Conservation (phyloP, 768 basidiomycete species). For the Boletus subcaerulescens region DNA sequence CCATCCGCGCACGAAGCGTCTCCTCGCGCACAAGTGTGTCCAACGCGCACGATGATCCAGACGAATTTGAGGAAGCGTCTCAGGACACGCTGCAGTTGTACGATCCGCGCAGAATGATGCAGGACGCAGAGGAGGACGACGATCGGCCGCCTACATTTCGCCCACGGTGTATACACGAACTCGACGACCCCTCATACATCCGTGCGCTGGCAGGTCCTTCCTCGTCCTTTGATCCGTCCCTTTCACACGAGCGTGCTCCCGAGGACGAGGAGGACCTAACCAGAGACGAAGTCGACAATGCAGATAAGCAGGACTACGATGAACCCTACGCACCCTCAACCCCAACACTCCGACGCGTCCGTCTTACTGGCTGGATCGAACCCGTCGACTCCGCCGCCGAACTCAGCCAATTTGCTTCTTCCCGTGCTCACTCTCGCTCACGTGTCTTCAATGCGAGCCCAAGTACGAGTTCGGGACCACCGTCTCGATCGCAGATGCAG, state of each 20-base stretch:
- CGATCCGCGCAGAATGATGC: constrained; percentile 25
- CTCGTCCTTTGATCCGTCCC: neutral
- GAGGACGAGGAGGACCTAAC: neutral
- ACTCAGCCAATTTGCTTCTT: constrained; percentile 47
- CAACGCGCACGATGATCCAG: constrained; percentile 5
- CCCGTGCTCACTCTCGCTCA: constrained; percentile 10
- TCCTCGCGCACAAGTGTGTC: constrained; percentile 25
- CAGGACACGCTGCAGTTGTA: constrained; percentile 19
- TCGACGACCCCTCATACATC: constrained; percentile 37
- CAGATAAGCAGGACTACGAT: constrained; percentile 9
- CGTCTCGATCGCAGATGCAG: neutral
- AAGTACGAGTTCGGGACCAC: neutral
- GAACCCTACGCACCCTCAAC: constrained; percentile 20
- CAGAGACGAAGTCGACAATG: neutral
- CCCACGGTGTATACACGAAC: constrained; percentile 55
- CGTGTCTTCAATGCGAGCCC: neutral
- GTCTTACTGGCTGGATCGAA: constrained; percentile 54
- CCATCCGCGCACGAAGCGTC: constrained; percentile 29
- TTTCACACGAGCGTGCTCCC: neutral
- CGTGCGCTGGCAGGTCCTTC: constrained; percentile 10
- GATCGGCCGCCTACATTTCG: constrained; percentile 24
- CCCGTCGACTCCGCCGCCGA: constrained; percentile 52
- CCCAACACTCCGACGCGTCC: constrained; percentile 33
- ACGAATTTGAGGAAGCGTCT: constrained; percentile 10
- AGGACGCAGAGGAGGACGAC: constrained; percentile 29